Evolutionary conservation across 2,329 filamentous ascomycete species (phyloP).

Genomic region (Fusarium protoensiforme): DNA sequence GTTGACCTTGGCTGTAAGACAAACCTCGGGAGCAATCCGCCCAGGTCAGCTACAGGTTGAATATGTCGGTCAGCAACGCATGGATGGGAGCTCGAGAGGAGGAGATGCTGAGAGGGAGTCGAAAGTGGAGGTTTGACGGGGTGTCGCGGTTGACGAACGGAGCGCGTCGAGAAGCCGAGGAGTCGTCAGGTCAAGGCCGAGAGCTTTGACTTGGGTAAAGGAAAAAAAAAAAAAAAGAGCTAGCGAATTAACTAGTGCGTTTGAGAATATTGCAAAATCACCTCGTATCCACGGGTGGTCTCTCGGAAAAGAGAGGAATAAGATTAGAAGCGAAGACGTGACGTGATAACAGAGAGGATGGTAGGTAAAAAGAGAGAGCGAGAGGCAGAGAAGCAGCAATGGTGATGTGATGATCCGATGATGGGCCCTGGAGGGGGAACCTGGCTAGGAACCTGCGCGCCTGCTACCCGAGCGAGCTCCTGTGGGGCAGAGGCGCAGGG

Average conservation of each 20-base stretch:
- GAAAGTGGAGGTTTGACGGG: neutral
- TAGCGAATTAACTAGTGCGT: neutral
- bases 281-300: neutral
- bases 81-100: conserved; percentile 18
- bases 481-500: conserved; percentile 25
- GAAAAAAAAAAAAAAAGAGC: conserved; percentile 14
- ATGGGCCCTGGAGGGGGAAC: conserved; percentile 27
- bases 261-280: neutral
- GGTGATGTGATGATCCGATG: conserved; percentile 41
- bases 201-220: conserved; percentile 14
- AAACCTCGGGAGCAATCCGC: conserved; percentile 30
- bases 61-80: conserved; percentile 39
- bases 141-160: conserved; percentile 26
- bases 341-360: conserved; percentile 16
- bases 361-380: neutral
- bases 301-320: conserved; percentile 1
- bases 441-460: conserved; percentile 1
- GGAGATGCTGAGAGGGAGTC: conserved; percentile 3
- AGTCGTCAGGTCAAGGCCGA: neutral
- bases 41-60: conserved; percentile 36
- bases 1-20: conserved; percentile 33
- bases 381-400: neutral
- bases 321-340: conserved; percentile 19
- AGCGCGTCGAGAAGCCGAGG: conserved; percentile 27
- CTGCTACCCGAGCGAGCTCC: conserved; percentile 30